phyloP scores from a whole-genome alignment of 306 rosid genomes.

The Acacia acuminata region DNA sequence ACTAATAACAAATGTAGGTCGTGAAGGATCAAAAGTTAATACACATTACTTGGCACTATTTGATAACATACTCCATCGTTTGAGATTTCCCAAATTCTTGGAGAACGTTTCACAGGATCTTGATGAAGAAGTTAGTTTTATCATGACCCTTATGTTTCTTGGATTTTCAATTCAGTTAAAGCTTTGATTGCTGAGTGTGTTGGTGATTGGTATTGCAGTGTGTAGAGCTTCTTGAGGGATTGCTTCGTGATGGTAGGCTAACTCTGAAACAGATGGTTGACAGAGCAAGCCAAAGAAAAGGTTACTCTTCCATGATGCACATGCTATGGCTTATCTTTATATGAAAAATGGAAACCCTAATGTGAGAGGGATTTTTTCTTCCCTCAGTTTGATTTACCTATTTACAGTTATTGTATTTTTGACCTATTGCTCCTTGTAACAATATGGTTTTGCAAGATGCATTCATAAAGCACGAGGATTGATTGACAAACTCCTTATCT shows the following conservation, averaged over 20 bases:
- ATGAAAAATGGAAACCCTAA: neutral
- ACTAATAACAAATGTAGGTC: conserved; percentile 39
- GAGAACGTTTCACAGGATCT: conserved; percentile 54
- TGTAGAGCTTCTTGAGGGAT: conserved; percentile 67
- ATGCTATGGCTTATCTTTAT: conserved; percentile 1
- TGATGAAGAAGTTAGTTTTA: conserved; percentile 57
- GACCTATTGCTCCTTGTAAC: neutral
- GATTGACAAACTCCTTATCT: neutral
- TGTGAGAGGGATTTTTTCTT: conserved; percentile 5
- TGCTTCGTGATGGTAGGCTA: conserved; percentile 89
- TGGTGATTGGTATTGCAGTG: conserved; percentile 49
- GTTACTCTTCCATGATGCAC: conserved; percentile 38
- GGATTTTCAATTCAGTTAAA: conserved; percentile 14
- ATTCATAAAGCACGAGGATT: neutral
- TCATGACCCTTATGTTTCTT: conserved; percentile 17
- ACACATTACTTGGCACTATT: conserved; percentile 63
- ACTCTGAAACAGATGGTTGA: conserved; percentile 67
- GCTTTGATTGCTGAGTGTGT: conserved; percentile 11
- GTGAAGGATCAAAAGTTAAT: conserved; percentile 34
- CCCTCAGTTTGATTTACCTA: neutral
- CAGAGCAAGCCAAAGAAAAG: conserved; percentile 62
- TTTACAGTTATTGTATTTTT: neutral
- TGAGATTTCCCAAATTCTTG: conserved; percentile 80
- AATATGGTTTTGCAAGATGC: neutral
- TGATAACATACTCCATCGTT: conserved; percentile 75